These are phyloP conservation scores for Cutaneotrichosporon cutaneum DNA, from an alignment of 1,284 basidiomycete species.

Conservation along the genomic window DNA sequence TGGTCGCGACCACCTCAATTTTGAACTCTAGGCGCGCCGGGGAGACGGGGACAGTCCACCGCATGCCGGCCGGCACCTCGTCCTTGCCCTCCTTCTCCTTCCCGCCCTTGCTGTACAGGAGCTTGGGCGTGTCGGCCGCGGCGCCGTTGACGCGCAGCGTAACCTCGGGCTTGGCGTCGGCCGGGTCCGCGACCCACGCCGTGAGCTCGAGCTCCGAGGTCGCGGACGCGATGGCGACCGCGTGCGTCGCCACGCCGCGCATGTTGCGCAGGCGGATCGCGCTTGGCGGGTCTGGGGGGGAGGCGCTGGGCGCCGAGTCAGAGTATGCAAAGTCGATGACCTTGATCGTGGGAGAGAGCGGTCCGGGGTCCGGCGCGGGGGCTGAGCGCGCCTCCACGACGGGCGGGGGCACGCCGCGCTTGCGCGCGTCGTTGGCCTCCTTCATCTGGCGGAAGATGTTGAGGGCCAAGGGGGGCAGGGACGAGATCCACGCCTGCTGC, in stretches of 20 bases:
- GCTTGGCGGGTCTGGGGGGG: neutral
- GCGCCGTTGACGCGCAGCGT: constrained; percentile 40
- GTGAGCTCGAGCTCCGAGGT: constrained; percentile 46
- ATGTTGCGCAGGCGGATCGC: constrained; percentile 44
- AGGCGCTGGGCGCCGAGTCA: neutral
- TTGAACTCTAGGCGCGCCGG: constrained; percentile 33
- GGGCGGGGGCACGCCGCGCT: constrained; percentile 24
- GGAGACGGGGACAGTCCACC: constrained; percentile 40
- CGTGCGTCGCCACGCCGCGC: constrained; percentile 46
- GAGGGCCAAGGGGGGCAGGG: constrained; percentile 36
- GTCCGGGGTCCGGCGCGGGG: constrained; percentile 5
- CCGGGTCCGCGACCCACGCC: constrained; percentile 30
- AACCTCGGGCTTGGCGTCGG: constrained; percentile 30
- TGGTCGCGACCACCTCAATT: constrained; percentile 43
- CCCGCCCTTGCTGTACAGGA: constrained; percentile 11
- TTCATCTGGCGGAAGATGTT: constrained; percentile 39
- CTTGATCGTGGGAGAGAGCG: constrained; percentile 13
- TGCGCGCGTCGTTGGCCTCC: constrained; percentile 36
- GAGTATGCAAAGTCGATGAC: constrained; percentile 24
- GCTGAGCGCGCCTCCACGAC: neutral
- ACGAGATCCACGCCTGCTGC: constrained; percentile 43
- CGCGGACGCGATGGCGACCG: constrained; percentile 35
- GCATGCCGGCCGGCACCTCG: constrained; percentile 33
- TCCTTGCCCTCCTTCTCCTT: constrained; percentile 23
- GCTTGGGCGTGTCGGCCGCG: constrained; percentile 11